Evolutionary conservation across 441 rosid genomes (phyloP).

Genomic region (Arabidopsis hybrid): DNA sequence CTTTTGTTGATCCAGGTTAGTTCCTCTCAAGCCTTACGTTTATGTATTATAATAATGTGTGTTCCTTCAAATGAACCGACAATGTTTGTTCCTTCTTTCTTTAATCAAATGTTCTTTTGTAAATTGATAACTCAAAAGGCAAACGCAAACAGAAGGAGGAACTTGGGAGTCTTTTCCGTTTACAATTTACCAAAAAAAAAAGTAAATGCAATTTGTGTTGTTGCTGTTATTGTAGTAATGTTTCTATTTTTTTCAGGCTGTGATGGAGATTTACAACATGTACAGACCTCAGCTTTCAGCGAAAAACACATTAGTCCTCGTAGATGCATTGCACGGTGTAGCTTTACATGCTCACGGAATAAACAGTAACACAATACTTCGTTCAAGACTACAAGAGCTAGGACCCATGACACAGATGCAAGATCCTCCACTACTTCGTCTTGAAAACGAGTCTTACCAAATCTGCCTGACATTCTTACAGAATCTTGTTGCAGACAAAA

Average conservation of each 20-base stretch:
- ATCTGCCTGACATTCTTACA: constrained; percentile 93
- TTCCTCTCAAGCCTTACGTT: constrained; percentile 12
- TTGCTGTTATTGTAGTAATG: not conserved
- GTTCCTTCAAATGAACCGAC: not conserved
- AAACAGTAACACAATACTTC: constrained; percentile 68
- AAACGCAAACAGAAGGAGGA: constrained; percentile 3
- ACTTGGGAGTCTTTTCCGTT: not conserved
- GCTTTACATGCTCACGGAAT: constrained; percentile 89
- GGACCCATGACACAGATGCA: constrained; percentile 98
- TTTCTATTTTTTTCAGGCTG: constrained; percentile 64
- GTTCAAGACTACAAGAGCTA: constrained; percentile 86
- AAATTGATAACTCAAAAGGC: constrained; percentile 14
- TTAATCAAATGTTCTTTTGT: not conserved
- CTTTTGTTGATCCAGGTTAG: constrained; percentile 95
- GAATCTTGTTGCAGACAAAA: constrained; percentile 72
- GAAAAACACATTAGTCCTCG: constrained; percentile 76
- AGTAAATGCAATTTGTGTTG: not conserved
- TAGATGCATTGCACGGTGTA: constrained; percentile 79
- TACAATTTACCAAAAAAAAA: not conserved
- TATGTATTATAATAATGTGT: constrained; percentile 11
- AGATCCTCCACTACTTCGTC: constrained; percentile 96
- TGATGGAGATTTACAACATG: constrained; percentile 97
- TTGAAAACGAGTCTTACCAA: constrained; percentile 98
- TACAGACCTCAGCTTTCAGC: constrained; percentile 80
- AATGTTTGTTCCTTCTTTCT: no score